Percentiles rank a stretch among this genome's conserved stretches.
These are phyloP conservation scores for Akanthomyces muscarius DNA, from an alignment of 2,329 filamentous ascomycete genomes.

Conservation along the genomic window DNA sequence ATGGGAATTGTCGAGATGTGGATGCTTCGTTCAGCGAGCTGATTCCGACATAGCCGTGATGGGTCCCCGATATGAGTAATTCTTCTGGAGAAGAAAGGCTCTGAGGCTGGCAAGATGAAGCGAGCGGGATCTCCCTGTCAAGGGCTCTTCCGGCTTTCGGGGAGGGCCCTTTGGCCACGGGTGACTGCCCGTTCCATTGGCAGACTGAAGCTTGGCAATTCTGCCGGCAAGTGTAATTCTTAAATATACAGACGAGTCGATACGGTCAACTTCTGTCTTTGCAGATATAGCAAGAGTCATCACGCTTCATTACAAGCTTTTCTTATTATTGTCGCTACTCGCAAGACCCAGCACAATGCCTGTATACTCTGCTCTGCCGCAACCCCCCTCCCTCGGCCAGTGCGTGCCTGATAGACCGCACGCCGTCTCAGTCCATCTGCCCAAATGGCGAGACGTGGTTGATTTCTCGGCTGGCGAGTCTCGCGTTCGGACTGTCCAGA, in stretches of 20 bases:
- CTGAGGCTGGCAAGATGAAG: background rate
- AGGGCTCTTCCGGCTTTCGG: background rate
- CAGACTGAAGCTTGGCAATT: background rate
- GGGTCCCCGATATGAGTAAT: slow-evolving; percentile 5
- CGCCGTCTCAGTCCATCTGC: slow-evolving; percentile 9
- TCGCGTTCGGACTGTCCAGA: background rate
- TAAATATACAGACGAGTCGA: background rate
- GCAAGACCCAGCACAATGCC: background rate
- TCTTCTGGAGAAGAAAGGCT: background rate
- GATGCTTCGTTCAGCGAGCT: background rate
- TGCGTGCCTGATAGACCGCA: slow-evolving; percentile 3
- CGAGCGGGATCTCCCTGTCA: background rate
- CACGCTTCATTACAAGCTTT: background rate
- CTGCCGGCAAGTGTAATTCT: background rate
- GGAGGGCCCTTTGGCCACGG: background rate
- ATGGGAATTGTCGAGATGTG: background rate
- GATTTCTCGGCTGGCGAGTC: slow-evolving; percentile 1
- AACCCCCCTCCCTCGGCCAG: background rate
- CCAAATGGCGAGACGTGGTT: slow-evolving; percentile 4
- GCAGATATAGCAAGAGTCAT: background rate
- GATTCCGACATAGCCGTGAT: slow-evolving; percentile 5
- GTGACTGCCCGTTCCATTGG: background rate
- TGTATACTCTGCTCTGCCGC: background rate
- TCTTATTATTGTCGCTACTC: background rate
- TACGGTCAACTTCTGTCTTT: background rate